Base-by-base conservation (phyloP, 208 protist species). In the Trypanosoma vivax region DNA sequence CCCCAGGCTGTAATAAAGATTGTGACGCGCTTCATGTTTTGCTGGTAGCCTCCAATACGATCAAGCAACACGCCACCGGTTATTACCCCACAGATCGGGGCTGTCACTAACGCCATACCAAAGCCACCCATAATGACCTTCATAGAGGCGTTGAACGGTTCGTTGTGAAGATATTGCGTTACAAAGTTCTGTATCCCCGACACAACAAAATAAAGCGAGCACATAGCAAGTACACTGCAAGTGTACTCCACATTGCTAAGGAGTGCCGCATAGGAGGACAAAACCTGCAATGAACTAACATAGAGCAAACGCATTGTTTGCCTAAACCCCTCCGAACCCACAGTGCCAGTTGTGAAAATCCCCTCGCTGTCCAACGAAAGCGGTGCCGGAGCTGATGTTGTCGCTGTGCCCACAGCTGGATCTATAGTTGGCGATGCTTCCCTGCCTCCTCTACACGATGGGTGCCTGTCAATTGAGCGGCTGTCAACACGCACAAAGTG, bases 161-260 rank as follows among this genome's bases (percentile, higher is more conserved):
- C 62, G 11, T 73, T 77, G 11, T 65, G 77, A 45, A 96, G 73
- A 55, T 96, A 96, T 56, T 72, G 74, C 37, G 92, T 96, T n/a
- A 96, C 66, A 49, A 89, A 96, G 54, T 94, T 83, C 48, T 95
- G 88, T 30, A 96, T 59, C 2, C 81, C 88, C 0, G 89, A 94
- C 10, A 89, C 86, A 34, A 95, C 83, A 69, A 96, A 95, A 71
- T 96, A 96, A 16, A 96, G 51, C 19, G 76, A 75, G 14, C 76
- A 85, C 72, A 96, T 84, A n/a, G 86, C 70, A 14, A 91, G 51
- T 1, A 83, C 74, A 41, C 69, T 79, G 52, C 73, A 83, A 52
- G 90, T 79, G 64, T 78, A 94, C 21, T 95, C 70, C 2, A 60
- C 21, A 56, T 81, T 94, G 35, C 42, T 24, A 29, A 86, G 25